phyloP scores from a whole-genome alignment of 257 asterid genomes.

The Thymus mandschuricus region DNA sequence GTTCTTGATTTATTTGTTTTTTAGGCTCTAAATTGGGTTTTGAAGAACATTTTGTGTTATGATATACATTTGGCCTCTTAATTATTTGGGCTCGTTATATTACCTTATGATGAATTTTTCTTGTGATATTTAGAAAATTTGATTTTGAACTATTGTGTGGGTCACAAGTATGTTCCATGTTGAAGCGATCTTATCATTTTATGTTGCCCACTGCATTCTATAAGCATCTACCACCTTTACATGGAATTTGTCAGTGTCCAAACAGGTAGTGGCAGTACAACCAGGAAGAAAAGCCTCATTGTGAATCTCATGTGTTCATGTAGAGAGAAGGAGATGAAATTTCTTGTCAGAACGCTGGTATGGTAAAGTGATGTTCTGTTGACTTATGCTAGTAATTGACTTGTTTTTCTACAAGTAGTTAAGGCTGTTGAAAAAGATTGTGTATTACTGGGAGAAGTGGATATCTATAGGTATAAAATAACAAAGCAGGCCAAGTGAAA shows the following conservation, averaged over 20 bases:
- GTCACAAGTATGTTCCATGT: constrained; percentile 15
- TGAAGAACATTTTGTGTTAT: neutral
- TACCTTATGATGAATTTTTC: neutral
- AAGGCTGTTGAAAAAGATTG: neutral
- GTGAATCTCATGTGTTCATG: constrained; percentile 90
- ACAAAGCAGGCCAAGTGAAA: too few species aligned
- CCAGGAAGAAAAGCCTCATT: constrained; percentile 75
- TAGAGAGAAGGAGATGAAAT: constrained; percentile 91
- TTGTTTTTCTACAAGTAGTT: neutral
- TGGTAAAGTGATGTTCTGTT: constrained; percentile 30
- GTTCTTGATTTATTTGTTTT: neutral
- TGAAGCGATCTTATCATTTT: constrained; percentile 13
- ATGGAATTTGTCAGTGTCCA: constrained; percentile 74
- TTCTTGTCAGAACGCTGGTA: constrained; percentile 91
- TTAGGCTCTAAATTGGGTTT: neutral
- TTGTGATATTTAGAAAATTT: constrained; percentile 8
- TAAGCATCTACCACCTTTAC: constrained; percentile 35
- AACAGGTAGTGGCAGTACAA: constrained; percentile 85
- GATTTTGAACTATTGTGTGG: constrained; percentile 19
- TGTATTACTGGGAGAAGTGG: constrained; percentile 2
- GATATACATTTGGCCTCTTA: neutral
- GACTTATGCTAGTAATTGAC: constrained; percentile 22
- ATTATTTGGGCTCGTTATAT: constrained; percentile 12
- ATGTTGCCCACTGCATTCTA: constrained; percentile 23
- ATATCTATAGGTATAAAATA: too few species aligned